Base-by-base conservation (phyloP, 2,329 filamentous ascomycete genomes). In the Neonectria faginata region DNA sequence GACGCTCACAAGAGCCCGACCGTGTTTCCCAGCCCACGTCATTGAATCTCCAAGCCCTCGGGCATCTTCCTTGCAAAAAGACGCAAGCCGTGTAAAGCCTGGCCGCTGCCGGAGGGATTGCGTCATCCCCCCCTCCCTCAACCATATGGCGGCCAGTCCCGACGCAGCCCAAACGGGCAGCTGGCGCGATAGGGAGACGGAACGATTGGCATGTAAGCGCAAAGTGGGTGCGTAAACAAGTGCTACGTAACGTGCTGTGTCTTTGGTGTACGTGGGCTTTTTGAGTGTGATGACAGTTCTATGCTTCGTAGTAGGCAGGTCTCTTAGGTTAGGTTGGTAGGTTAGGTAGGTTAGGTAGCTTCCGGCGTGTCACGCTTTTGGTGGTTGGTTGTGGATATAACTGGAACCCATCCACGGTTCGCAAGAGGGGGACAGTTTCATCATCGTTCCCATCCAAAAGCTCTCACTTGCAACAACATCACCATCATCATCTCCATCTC, bases 291-390 rank as follows among this genome's bases (percentile, higher is more conserved):
- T 29, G 56, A 50, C 25, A 25, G 25, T 25, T 25, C 25, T 60
- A 64, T 58, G 47, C 16, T 10, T 42, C 31, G 25, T 16, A 47
- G 25, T 16, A n/a, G 48, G 56, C 59, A 70, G 57, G 58, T 16
- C 14, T 39, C 36, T 14, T 22, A 53, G 39, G 50, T 48, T 62
- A 31, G 52, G 62, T 22, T 22, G 22, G 22, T 22, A 22, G 22
- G 22, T 22, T 22, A 22, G 22, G 22, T 22, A 22, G 22, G 61
- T 59, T 66, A 58, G 8, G 7, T 11, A 33, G 61, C 57, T 64
- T 62, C 47, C 47, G 56, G 63, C 60, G 68, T 63, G 71, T 73
- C 69, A 73, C 71, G 71, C 71, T 62, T 66, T 66, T 68, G 48
- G 55, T 55, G 51, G 54, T 61, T 61, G 60, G 53, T 41, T 44